Evolutionary conservation across 768 basidiomycete genomes (phyloP).

Genomic region (Pleurotus cornucopiae): DNA sequence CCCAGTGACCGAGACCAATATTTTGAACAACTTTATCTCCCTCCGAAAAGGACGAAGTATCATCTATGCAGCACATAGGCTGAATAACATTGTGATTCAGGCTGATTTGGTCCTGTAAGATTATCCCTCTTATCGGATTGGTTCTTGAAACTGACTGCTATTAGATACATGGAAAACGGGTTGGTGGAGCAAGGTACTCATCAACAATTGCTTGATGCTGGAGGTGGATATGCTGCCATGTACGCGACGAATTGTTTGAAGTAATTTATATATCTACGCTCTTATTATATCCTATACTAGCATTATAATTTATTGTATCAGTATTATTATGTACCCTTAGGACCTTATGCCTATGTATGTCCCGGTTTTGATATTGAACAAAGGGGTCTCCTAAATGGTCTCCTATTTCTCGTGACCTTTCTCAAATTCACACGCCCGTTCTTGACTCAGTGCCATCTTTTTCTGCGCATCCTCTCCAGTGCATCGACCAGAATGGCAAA

Average conservation of each 20-base stretch:
- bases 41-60: conserved; percentile 45
- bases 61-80: conserved; percentile 55
- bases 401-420: too few species aligned
- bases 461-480: background rate
- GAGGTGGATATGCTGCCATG: conserved; percentile 38
- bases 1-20: conserved; percentile 44
- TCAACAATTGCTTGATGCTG: conserved; percentile 26
- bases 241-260: conserved; percentile 13
- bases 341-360: too few species aligned
- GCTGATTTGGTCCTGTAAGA: conserved; percentile 52
- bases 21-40: conserved; percentile 36
- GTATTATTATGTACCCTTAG: too few species aligned
- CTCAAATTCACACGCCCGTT: background rate
- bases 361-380: too few species aligned
- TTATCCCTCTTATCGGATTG: conserved; percentile 3
- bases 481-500: conserved; percentile 39
- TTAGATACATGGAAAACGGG: conserved; percentile 45
- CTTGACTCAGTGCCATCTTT: too few species aligned
- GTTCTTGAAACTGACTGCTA: conserved; percentile 4
- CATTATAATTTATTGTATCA: background rate
- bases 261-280: background rate
- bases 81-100: conserved; percentile 41
- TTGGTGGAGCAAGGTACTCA: conserved; percentile 40
- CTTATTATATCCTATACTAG: background rate
- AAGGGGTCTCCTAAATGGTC: too few species aligned